Evolutionary conservation across 179 eudicot genomes (phyloP).

Genomic region (Spinacia oleracea): DNA sequence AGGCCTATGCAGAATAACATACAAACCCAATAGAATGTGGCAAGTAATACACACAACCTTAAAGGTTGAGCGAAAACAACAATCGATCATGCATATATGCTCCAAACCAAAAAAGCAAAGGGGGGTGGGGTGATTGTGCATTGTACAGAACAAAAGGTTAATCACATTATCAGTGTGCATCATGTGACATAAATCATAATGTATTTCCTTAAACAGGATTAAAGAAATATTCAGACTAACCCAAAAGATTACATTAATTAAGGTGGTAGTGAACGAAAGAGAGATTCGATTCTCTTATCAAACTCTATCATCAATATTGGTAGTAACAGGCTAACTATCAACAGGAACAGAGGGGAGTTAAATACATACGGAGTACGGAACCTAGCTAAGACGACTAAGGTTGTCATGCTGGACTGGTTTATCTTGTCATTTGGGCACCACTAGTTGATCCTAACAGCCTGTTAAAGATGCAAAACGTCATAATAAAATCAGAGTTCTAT

Average conservation of each 20-base stretch:
- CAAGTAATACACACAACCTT: too few relatives aligned
- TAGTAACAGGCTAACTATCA: neutral
- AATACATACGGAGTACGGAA: neutral
- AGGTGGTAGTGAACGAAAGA: neutral
- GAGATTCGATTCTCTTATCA: neutral
- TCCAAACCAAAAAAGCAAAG: neutral
- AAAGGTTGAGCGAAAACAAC: neutral
- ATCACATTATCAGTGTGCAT: conserved; percentile 6
- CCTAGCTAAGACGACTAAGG: conserved; percentile 9
- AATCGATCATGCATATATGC: neutral
- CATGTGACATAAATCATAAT: neutral
- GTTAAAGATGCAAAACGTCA: conserved; percentile 9
- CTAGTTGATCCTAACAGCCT: conserved; percentile 23
- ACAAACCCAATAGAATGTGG: too few relatives aligned
- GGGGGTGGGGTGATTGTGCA: neutral
- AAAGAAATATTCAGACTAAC: neutral
- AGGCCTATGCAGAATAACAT: too few relatives aligned
- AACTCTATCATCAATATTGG: neutral
- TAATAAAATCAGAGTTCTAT: neutral
- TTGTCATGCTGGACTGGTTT: neutral
- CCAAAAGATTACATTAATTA: neutral
- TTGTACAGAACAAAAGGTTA: neutral
- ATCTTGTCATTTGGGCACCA: conserved; percentile 24
- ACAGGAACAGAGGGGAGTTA: neutral
- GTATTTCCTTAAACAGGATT: neutral